Conservation (phyloP, 495 filamentous ascomycete species). For the Neurospora hispaniola region DNA sequence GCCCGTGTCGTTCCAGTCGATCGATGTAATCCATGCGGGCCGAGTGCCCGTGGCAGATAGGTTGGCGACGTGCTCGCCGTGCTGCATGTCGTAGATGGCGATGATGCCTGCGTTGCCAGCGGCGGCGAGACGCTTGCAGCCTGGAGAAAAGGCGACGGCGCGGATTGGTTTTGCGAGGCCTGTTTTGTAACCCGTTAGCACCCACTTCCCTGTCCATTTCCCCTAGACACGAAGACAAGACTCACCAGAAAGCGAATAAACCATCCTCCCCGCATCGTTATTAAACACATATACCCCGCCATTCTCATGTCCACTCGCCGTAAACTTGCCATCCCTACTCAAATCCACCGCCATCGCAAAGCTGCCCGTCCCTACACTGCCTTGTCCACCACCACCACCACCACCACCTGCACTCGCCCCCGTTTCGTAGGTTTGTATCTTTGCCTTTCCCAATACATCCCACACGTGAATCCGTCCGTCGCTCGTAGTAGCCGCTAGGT, state of each 20-base stretch:
- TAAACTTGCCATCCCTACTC: conserved; percentile 63
- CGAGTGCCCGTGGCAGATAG: conserved; percentile 50
- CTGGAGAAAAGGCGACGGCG: conserved; percentile 76
- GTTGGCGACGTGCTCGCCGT: conserved; percentile 86
- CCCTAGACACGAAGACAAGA: too few relatives aligned
- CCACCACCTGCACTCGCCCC: conserved; percentile 49
- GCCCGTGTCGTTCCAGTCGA: conserved; percentile 90
- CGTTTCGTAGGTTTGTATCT: conserved; percentile 76
- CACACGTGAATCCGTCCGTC: conserved; percentile 84
- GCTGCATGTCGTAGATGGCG: conserved; percentile 78
- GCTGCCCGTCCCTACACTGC: conserved; percentile 15
- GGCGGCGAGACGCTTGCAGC: conserved; percentile 75
- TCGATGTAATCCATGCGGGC: conserved; percentile 72
- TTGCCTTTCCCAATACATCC: conserved; percentile 43
- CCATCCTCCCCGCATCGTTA: conserved; percentile 75
- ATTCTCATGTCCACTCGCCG: conserved; percentile 86
- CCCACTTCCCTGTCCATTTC: too few relatives aligned
- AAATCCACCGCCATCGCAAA: conserved; percentile 87
- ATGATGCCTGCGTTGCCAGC: conserved; percentile 84
- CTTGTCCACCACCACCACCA: background rate
- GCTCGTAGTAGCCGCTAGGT: conserved; percentile 69
- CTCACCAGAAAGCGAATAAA: conserved; percentile 67
- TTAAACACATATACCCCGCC: conserved; percentile 92
- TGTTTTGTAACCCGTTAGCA: conserved; percentile 20
- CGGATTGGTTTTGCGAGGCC: conserved; percentile 80